Evolutionary conservation across 495 filamentous ascomycete genomes (phyloP).

Genomic region (Penicillium mononematosum): DNA sequence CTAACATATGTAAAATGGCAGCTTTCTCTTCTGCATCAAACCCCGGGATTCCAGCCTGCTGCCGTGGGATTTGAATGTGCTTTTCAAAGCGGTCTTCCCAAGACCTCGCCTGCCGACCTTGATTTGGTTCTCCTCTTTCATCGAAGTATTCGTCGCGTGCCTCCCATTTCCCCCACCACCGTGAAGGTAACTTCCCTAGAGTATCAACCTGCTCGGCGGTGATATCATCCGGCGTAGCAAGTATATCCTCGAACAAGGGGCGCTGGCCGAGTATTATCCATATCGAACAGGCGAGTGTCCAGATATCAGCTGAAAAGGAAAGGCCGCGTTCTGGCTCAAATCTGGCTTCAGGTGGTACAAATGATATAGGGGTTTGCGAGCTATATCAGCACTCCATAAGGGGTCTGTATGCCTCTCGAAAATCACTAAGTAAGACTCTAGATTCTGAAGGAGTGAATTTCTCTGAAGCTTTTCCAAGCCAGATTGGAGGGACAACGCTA

Average conservation of each 20-base stretch:
- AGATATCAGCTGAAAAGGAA: constrained; percentile 37
- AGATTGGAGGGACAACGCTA: constrained; percentile 16
- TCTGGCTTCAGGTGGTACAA: constrained; percentile 26
- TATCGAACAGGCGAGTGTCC: constrained; percentile 36
- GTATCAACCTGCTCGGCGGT: constrained; percentile 27
- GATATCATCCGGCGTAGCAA: constrained; percentile 26
- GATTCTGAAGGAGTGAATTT: constrained; percentile 22
- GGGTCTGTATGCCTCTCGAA: constrained; percentile 34
- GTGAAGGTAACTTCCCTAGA: constrained; percentile 19
- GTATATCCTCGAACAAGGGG: constrained; percentile 17
- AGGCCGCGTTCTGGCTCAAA: constrained; percentile 27
- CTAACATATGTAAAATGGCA: too few species aligned
- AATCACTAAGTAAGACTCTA: constrained; percentile 30
- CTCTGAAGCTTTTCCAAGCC: constrained; percentile 23
- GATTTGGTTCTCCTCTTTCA: constrained; percentile 15
- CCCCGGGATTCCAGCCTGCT: too few species aligned
- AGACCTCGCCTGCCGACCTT: too few species aligned
- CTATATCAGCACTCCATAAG: constrained; percentile 16
- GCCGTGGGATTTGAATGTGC: too few species aligned
- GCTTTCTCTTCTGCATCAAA: too few species aligned
- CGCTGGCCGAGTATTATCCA: constrained; percentile 29
- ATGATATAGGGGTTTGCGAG: constrained; percentile 24
- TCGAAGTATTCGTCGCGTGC: constrained; percentile 17
- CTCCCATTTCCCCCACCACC: constrained; percentile 28
- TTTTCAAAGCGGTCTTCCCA: too few species aligned